Evolutionary conservation across 495 filamentous ascomycete species (phyloP).

Genomic region (Friedmanniomyces simplex): DNA sequence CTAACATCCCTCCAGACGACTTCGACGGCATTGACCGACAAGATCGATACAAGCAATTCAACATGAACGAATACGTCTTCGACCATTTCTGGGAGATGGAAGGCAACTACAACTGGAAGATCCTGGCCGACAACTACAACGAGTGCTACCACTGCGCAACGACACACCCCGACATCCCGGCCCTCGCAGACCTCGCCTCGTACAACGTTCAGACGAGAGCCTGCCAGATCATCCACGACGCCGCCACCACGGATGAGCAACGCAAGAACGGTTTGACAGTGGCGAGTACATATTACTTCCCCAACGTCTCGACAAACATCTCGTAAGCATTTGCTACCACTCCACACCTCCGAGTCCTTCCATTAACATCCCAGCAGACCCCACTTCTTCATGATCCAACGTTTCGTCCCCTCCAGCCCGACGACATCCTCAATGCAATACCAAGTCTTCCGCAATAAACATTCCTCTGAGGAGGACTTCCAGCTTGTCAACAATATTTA

Average conservation of each 20-base stretch:
- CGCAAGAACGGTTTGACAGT: constrained; percentile 26
- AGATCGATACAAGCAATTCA: constrained; percentile 29
- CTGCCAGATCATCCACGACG: constrained; percentile 36
- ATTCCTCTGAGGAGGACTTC: constrained; percentile 37
- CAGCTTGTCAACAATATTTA: constrained; percentile 34
- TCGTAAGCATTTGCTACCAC: constrained; percentile 32
- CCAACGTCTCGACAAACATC: constrained; percentile 37
- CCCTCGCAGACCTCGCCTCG: constrained; percentile 34
- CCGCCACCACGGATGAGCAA: constrained; percentile 32
- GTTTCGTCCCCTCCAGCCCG: constrained; percentile 36
- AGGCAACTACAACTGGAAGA: constrained; percentile 44
- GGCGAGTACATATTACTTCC: constrained; percentile 39
- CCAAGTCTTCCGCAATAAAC: constrained; percentile 42
- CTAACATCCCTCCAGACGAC: constrained; percentile 20
- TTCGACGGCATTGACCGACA: constrained; percentile 34
- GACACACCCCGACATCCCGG: constrained; percentile 39
- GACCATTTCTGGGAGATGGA: constrained; percentile 41
- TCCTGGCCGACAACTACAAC: constrained; percentile 41
- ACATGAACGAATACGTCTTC: constrained; percentile 40
- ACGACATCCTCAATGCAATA: constrained; percentile 34
- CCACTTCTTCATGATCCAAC: constrained; percentile 40
- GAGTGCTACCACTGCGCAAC: constrained; percentile 46
- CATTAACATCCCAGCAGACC: constrained; percentile 24
- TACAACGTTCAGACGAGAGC: constrained; percentile 36
- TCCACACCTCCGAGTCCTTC: neutral